phyloP scores from a whole-genome alignment of 371 early-diverging fungal genomes.

The Umbelopsis sp. region DNA sequence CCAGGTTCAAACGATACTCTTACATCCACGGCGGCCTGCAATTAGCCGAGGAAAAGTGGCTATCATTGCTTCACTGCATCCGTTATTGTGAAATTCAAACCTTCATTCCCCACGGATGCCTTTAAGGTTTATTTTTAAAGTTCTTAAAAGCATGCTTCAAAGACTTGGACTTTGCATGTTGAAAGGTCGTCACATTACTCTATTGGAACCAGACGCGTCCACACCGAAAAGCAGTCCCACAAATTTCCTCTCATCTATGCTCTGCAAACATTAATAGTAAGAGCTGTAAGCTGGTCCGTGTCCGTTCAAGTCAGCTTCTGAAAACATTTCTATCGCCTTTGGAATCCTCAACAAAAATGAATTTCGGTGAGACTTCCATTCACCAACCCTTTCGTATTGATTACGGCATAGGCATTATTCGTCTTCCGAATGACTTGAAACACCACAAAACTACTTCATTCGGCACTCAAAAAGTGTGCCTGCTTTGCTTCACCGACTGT shows the following conservation, averaged over 20 bases:
- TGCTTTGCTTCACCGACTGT: slow-evolving; percentile 1
- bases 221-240: neutral
- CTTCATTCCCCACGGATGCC: no score
- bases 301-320: slow-evolving; percentile 9
- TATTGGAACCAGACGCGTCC: slow-evolving; percentile 14
- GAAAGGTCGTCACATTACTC: slow-evolving; percentile 3
- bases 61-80: no score
- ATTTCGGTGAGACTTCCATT: slow-evolving; percentile 16
- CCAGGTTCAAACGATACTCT: no score
- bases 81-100: no score
- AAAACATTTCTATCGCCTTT: slow-evolving; percentile 1
- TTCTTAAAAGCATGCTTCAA: no score
- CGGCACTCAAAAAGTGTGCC: slow-evolving; percentile 14
- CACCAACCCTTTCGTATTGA: slow-evolving; percentile 13
- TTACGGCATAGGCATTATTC: slow-evolving; percentile 3
- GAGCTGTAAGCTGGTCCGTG: slow-evolving; percentile 9
- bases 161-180: no score
- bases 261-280: neutral
- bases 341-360: neutral
- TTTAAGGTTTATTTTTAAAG: no score
- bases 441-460: slow-evolving; percentile 5
- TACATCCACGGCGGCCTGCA: no score
- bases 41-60: no score
- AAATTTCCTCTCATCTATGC: no score
- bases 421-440: neutral